Conservation (phyloP, 2,329 filamentous ascomycete species). For the Penicillium expansum region DNA sequence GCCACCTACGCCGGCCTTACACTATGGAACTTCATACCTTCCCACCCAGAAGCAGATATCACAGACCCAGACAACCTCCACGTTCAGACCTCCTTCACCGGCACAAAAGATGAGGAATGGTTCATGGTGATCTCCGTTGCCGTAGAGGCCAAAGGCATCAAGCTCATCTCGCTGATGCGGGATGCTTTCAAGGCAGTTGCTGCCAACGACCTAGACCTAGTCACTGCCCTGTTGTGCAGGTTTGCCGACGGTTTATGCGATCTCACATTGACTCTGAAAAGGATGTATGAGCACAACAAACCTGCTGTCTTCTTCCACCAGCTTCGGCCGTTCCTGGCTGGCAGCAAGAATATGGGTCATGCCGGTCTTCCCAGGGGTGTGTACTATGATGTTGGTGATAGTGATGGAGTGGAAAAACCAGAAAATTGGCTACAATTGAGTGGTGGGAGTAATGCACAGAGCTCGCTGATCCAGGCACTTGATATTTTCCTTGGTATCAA, state of each 20-base stretch:
- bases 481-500: conserved; percentile 53
- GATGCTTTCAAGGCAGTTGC: conserved; percentile 48
- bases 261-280: conserved; percentile 43
- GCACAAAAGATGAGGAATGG: conserved; percentile 44
- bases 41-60: conserved; percentile 27
- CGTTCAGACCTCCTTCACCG: conserved; percentile 38
- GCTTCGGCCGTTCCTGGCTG: conserved; percentile 52
- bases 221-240: conserved; percentile 41
- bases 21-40: conserved; percentile 40
- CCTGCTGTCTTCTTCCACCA: conserved; percentile 53
- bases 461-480: conserved; percentile 54
- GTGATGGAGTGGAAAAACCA: conserved; percentile 35
- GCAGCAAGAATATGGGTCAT: conserved; percentile 54
- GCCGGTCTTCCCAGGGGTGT: conserved; percentile 52
- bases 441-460: conserved; percentile 56
- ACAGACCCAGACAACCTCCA: conserved; percentile 39
- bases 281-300: conserved; percentile 52
- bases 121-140: conserved; percentile 54
- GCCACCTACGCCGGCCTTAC: conserved; percentile 45
- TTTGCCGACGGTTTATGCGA: conserved; percentile 45
- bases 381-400: conserved; percentile 52
- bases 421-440: conserved; percentile 52
- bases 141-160: conserved; percentile 52
- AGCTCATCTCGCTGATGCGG: conserved; percentile 47
- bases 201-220: conserved; percentile 34